Base-by-base conservation (phyloP, 176 grass and related monocot genomes). In the Juncus inflexus region DNA sequence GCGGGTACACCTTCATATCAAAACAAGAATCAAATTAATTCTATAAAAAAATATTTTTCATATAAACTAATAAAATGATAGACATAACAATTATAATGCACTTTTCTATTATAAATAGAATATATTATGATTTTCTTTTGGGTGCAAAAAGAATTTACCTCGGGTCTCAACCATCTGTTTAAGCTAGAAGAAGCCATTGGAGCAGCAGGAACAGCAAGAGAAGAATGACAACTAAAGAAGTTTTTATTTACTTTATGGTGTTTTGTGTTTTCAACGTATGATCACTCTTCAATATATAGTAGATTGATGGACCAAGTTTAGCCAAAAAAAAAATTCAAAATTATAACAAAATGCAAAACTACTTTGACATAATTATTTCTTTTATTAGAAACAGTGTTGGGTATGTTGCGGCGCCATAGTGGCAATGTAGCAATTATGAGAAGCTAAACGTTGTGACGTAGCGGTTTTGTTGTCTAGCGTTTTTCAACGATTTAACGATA, bases 1-100 rank as follows among this genome's bases (percentile, higher is more conserved):
- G 83, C 12, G 83, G 87, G 64, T 86, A 86, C 65, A 80, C 83
- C 87, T 90, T 63, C 3, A 43, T 42, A 56, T 50, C 50, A 35
- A 52, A 64, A 64, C 0, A 28, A 28, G 19, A 28, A 28, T 28
- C 19, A 28, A 28, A 28, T 28, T 28, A 28, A 28, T 28, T 28
- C 19, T 0, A 49, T 8, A 45, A 35, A 66, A 38, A 6, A 67
- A 9, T 1, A 68, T 52, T 12, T 2, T 6, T 7, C 19, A 64
- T 2, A 54, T 67, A 51, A 52, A 35, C 49, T 37, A 51, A n/a
- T 35, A 53, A n/a, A 7, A 50, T 54, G 35, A 69, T 53, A 8
- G 19, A 28, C 19, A 28, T 13, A 69, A 12, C n/a, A 7, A 40
- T 35, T 39, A 40, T 53, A 45, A 55, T 52, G 53, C 19, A 9